Evolutionary conservation across 2,329 filamentous ascomycete species (phyloP).

Genomic region (Tricladium varicosporioides): DNA sequence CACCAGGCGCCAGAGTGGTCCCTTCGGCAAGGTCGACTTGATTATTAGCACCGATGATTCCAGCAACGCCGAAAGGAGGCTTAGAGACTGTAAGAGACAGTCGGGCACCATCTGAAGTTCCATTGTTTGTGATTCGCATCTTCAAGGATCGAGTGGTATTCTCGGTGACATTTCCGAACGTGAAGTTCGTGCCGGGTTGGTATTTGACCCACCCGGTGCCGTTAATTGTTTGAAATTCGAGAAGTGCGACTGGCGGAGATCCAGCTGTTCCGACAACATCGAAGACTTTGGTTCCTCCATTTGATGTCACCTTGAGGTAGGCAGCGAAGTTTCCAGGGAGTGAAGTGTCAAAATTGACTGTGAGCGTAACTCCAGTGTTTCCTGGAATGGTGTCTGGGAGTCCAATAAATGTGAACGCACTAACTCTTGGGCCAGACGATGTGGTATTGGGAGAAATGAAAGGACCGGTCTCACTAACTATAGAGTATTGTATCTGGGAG

Average conservation of each 20-base stretch:
- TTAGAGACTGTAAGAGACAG: slow-evolving; percentile 60
- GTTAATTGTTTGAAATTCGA: slow-evolving; percentile 55
- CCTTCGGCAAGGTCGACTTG: slow-evolving; percentile 58
- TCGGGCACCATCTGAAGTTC: slow-evolving; percentile 46
- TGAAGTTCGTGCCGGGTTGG: slow-evolving; percentile 43
- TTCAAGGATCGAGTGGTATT: slow-evolving; percentile 47
- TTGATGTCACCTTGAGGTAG: slow-evolving; percentile 46
- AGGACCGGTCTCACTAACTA: slow-evolving; percentile 42
- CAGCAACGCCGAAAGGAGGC: slow-evolving; percentile 54
- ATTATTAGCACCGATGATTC: slow-evolving; percentile 53
- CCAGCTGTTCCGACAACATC: slow-evolving; percentile 50
- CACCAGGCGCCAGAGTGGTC: slow-evolving; percentile 45
- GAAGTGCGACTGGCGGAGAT: slow-evolving; percentile 45
- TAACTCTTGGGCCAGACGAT: slow-evolving; percentile 38
- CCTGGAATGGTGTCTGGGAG: slow-evolving; percentile 45
- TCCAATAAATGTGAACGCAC: slow-evolving; percentile 47
- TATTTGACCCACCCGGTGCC: slow-evolving; percentile 51
- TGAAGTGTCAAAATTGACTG: slow-evolving; percentile 47
- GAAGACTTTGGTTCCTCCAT: slow-evolving; percentile 50
- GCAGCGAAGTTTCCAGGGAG: slow-evolving; percentile 46
- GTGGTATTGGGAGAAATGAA: slow-evolving; percentile 35
- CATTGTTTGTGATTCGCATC: slow-evolving; percentile 57
- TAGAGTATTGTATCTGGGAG: slow-evolving; percentile 33
- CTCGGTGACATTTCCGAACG: slow-evolving; percentile 54
- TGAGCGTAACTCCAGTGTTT: slow-evolving; percentile 40